Percentiles rank a stretch among this genome's conserved stretches.
These are phyloP conservation scores for Aphanomyces invadans DNA, from an alignment of 352 stramenopile species.

Conservation along the genomic window DNA sequence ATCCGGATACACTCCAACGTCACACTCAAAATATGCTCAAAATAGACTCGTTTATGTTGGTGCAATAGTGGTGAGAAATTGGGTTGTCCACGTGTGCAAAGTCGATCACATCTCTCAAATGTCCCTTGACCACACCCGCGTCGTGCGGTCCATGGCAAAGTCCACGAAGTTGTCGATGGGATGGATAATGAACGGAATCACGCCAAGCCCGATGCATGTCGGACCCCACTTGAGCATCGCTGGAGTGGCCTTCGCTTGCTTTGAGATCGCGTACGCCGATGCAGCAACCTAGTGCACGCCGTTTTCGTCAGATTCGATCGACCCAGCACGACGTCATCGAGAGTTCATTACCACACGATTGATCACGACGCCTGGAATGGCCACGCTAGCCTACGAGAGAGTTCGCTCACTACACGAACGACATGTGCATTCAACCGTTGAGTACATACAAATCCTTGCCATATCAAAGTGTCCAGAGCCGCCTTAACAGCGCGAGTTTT, in stretches of 20 bases:
- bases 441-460: conserved; percentile 56
- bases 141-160: conserved; percentile 42
- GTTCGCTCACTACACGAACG: too few relatives aligned
- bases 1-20: not conserved
- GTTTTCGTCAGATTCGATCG: not conserved
- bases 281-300: conserved; percentile 49
- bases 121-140: conserved; percentile 38
- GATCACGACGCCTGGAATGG: conserved; percentile 79
- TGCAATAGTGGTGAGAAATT: too few relatives aligned
- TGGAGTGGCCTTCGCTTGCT: conserved; percentile 36
- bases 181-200: conserved; percentile 85
- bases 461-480: conserved; percentile 68
- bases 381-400: conserved; percentile 50
- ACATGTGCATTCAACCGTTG: too few relatives aligned
- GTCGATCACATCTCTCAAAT: not conserved
- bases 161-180: conserved; percentile 74
- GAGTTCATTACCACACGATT: conserved; percentile 75
- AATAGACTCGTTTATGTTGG: too few relatives aligned
- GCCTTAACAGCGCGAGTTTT: conserved; percentile 34
- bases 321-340: too few relatives aligned
- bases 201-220: conserved; percentile 62
- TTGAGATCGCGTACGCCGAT: conserved; percentile 31
- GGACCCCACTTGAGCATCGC: conserved; percentile 49
- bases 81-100: too few relatives aligned
- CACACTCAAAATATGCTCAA: too few relatives aligned